These are phyloP conservation scores for Monosporascus sp. DNA, from an alignment of 2,329 filamentous ascomycete genomes.

Conservation along the genomic window DNA sequence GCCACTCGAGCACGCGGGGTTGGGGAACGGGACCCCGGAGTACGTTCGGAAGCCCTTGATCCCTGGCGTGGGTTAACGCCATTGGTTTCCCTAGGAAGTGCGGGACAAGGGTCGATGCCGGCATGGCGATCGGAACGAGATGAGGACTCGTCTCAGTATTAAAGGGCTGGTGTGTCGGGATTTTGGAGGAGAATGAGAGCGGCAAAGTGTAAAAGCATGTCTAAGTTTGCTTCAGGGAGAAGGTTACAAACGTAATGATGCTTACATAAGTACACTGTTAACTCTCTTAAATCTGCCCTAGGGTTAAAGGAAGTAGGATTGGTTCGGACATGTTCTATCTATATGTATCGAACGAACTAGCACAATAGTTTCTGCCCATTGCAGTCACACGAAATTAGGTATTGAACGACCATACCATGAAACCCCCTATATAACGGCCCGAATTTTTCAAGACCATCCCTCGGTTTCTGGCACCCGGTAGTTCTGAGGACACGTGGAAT, in stretches of 20 bases:
- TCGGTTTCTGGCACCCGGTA: neutral
- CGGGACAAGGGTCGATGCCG: neutral
- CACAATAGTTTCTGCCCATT: neutral
- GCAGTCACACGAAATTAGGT: neutral
- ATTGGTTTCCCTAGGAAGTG: neutral
- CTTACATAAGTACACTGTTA: too few species aligned
- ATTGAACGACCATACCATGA: neutral
- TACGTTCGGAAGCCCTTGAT: neutral
- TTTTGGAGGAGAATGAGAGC: too few species aligned
- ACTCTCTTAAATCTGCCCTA: too few species aligned
- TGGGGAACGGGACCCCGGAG: neutral
- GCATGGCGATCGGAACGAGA: neutral
- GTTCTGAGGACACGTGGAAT: conserved; percentile 7
- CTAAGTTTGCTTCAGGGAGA: too few species aligned
- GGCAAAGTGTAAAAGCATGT: too few species aligned
- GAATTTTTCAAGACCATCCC: conserved; percentile 10
- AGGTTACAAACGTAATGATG: too few species aligned
- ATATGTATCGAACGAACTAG: neutral
- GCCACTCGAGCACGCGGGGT: neutral
- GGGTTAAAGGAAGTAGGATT: too few species aligned
- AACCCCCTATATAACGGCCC: neutral
- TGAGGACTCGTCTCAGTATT: neutral
- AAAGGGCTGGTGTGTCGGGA: too few species aligned
- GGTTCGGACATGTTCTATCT: too few species aligned
- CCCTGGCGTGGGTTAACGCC: neutral